Percentiles rank a stretch among this genome's conserved stretches.
These are phyloP conservation scores for Alternaria gaisen DNA, from an alignment of 2,329 filamentous ascomycete species.

Conservation along the genomic window DNA sequence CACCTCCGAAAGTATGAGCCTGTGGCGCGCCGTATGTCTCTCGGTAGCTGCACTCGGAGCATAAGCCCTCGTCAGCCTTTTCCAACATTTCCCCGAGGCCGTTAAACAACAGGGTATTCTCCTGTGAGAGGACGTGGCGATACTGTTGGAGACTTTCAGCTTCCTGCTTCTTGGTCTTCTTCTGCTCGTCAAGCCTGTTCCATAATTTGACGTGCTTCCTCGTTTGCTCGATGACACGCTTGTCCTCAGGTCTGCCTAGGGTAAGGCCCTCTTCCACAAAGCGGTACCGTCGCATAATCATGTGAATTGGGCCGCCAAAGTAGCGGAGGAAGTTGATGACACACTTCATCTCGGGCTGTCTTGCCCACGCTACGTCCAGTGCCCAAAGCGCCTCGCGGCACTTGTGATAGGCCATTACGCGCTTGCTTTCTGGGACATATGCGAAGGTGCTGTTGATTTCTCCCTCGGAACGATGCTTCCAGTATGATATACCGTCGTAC, in stretches of 20 bases:
- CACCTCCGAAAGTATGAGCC: conserved; percentile 3
- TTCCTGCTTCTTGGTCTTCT: background rate
- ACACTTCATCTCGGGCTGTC: conserved; percentile 3
- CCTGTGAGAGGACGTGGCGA: background rate
- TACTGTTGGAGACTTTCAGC: background rate
- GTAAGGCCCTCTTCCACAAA: conserved; percentile 12
- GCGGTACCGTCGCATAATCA: conserved; percentile 17
- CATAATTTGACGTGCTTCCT: conserved; percentile 8
- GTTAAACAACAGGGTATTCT: conserved; percentile 1
- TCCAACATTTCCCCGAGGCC: conserved; percentile 4
- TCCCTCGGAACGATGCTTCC: conserved; percentile 47
- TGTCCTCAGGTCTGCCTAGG: conserved; percentile 1
- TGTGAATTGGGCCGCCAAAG: conserved; percentile 12
- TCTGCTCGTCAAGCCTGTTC: conserved; percentile 2
- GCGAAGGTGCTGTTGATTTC: conserved; percentile 49
- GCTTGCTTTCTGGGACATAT: conserved; percentile 34
- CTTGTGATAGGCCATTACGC: conserved; percentile 25
- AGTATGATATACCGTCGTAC: conserved; percentile 48
- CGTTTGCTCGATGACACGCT: background rate
- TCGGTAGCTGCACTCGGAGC: background rate
- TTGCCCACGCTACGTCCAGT: conserved; percentile 6
- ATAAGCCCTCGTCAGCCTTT: background rate
- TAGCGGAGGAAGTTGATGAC: conserved; percentile 15
- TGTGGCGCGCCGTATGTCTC: conserved; percentile 4
- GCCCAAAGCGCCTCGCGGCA: conserved; percentile 13